A percentile compares a stretch with the other conserved stretches of the same genome.
These are phyloP conservation scores for Citrullus mucosospermus DNA, from an alignment of 306 rosid species.

Conservation along the genomic window DNA sequence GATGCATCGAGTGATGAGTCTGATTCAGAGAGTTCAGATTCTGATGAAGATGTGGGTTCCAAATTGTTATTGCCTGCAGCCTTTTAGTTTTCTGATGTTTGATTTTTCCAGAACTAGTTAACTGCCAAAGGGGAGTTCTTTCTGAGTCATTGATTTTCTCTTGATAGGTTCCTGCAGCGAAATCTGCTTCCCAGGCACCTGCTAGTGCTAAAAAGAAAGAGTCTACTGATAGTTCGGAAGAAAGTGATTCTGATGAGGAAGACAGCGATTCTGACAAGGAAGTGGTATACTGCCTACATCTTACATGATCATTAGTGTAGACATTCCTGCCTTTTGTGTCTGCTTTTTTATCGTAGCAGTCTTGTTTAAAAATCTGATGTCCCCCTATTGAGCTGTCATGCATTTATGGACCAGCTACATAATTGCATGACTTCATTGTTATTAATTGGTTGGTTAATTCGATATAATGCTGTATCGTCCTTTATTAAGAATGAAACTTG, in stretches of 20 bases:
- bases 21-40: constrained; percentile 27
- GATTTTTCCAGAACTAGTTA: background rate
- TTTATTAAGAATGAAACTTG: background rate
- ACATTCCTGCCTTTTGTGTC: background rate
- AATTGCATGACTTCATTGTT: background rate
- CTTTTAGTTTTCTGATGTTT: background rate
- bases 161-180: constrained; percentile 7
- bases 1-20: constrained; percentile 10
- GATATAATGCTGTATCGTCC: background rate
- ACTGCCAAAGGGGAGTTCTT: background rate
- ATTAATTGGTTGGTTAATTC: background rate
- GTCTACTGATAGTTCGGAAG: constrained; percentile 23
- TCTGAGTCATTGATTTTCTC: background rate
- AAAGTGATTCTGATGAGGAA: constrained; percentile 28
- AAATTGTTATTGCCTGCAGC: background rate
- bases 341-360: background rate
- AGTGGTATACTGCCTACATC: background rate
- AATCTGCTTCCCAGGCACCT: constrained; percentile 5
- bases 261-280: background rate
- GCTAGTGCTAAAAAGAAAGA: constrained; percentile 25
- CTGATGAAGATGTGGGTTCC: constrained; percentile 31
- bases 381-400: background rate
- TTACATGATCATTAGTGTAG: background rate
- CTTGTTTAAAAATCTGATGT: background rate
- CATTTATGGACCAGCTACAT: background rate